Evolutionary conservation across 1,284 basidiomycete genomes (phyloP).

Genomic region (Tilletia walkeri): DNA sequence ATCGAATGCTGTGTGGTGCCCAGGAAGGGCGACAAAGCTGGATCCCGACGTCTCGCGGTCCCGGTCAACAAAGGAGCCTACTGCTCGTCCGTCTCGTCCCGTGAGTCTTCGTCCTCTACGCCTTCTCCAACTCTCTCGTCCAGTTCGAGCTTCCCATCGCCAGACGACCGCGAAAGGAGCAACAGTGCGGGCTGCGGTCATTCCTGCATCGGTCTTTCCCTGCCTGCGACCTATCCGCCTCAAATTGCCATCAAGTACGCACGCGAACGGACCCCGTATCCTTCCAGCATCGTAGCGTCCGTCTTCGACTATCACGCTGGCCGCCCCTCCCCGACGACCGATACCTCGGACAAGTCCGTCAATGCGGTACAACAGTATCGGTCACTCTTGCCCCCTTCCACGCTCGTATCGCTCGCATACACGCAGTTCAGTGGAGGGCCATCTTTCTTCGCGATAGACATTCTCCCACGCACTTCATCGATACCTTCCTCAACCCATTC

Average conservation of each 20-base stretch:
- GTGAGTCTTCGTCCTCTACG: too few relatives aligned
- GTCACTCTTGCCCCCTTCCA: background rate
- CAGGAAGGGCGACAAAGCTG: too few relatives aligned
- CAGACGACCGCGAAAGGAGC: too few relatives aligned
- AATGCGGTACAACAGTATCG: background rate
- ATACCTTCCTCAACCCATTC: background rate
- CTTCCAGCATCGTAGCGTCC: background rate
- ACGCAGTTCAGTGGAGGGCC: background rate
- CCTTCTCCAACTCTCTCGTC: too few relatives aligned
- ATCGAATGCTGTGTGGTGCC: too few relatives aligned
- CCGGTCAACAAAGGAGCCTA: too few relatives aligned
- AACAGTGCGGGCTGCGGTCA: background rate
- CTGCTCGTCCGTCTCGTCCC: too few relatives aligned
- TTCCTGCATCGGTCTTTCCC: background rate
- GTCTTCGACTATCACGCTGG: background rate
- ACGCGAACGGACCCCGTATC: background rate
- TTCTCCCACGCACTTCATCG: too few relatives aligned
- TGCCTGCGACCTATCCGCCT: conserved; percentile 1
- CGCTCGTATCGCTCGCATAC: background rate
- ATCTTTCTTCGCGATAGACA: background rate
- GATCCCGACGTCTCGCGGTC: too few relatives aligned
- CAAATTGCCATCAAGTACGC: conserved; percentile 1
- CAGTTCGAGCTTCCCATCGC: too few relatives aligned
- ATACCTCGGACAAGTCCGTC: background rate
- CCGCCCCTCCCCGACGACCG: background rate